These are phyloP conservation scores for Cutaneotrichosporon spelunceum DNA, from an alignment of 1,284 basidiomycete genomes.

Conservation along the genomic window DNA sequence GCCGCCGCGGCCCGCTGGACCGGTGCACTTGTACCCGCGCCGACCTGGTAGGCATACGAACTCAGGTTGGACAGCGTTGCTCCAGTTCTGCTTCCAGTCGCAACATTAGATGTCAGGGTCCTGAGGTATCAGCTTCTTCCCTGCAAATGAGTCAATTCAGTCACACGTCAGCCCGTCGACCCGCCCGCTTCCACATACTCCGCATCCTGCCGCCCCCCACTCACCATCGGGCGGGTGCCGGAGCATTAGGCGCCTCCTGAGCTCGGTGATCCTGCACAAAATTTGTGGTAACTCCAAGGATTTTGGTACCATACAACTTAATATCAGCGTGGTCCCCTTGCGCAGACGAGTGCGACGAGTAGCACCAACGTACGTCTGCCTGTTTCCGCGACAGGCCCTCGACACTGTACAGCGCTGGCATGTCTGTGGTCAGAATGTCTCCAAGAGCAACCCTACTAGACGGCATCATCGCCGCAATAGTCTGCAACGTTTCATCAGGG, in stretches of 20 bases:
- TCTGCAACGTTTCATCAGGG: slow-evolving; percentile 35
- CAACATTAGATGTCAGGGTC: neutral
- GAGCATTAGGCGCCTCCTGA: slow-evolving; percentile 7
- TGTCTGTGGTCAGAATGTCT: slow-evolving; percentile 19
- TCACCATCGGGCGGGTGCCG: neutral
- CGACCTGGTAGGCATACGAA: neutral
- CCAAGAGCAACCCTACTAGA: slow-evolving; percentile 31
- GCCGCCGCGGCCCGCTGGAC: neutral
- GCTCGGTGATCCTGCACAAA: slow-evolving; percentile 6
- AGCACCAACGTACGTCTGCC: slow-evolving; percentile 14
- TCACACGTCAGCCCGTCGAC: neutral
- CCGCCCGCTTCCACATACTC: neutral
- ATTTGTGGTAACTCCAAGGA: slow-evolving; percentile 25
- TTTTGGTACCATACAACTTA: slow-evolving; percentile 24
- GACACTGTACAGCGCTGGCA: slow-evolving; percentile 25
- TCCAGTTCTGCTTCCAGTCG: neutral
- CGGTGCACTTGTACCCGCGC: neutral
- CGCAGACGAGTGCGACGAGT: neutral
- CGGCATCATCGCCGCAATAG: slow-evolving; percentile 45
- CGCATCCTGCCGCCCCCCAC: neutral
- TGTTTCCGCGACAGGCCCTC: slow-evolving; percentile 32
- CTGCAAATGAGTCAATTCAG: neutral
- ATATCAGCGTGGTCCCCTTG: neutral
- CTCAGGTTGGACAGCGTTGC: neutral
- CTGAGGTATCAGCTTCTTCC: neutral